These are phyloP conservation scores for Trichoderma harzianum DNA, from an alignment of 2,329 filamentous ascomycete species.

Conservation along the genomic window DNA sequence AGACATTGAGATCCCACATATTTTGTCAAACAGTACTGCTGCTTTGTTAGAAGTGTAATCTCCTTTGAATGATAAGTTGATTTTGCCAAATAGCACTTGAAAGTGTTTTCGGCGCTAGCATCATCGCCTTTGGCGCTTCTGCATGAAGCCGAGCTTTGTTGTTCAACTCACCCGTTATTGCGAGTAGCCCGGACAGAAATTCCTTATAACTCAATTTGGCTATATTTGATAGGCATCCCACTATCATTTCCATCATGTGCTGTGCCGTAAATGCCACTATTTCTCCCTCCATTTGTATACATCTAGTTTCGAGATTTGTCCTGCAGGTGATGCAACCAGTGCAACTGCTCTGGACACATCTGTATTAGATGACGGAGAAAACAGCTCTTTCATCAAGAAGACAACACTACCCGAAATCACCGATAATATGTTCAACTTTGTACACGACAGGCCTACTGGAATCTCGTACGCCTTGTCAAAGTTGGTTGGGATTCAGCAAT, in stretches of 20 bases:
- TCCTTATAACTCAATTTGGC: background rate
- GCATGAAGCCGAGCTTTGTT: background rate
- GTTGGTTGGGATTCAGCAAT: background rate
- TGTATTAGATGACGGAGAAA: background rate
- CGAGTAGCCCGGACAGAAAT: background rate
- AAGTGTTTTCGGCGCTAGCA: background rate
- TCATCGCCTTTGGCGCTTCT: background rate
- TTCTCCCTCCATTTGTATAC: background rate
- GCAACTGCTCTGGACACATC: background rate
- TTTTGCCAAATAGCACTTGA: background rate
- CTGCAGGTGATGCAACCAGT: background rate
- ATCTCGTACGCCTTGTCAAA: background rate
- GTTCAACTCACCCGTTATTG: background rate
- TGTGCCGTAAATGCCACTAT: background rate
- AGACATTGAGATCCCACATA: background rate
- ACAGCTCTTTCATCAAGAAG: rapidly evolving
- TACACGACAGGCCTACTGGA: background rate
- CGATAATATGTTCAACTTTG: background rate
- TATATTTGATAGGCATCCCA: background rate
- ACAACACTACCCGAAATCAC: background rate
- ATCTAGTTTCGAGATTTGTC: background rate
- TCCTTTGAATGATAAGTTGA: background rate
- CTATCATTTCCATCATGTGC: background rate
- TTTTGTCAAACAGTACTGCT: background rate
- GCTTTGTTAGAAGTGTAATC: background rate